These are phyloP conservation scores for Kurtzmaniella quercitrusa DNA, from an alignment of 1,139 yeast species.

Conservation along the genomic window DNA sequence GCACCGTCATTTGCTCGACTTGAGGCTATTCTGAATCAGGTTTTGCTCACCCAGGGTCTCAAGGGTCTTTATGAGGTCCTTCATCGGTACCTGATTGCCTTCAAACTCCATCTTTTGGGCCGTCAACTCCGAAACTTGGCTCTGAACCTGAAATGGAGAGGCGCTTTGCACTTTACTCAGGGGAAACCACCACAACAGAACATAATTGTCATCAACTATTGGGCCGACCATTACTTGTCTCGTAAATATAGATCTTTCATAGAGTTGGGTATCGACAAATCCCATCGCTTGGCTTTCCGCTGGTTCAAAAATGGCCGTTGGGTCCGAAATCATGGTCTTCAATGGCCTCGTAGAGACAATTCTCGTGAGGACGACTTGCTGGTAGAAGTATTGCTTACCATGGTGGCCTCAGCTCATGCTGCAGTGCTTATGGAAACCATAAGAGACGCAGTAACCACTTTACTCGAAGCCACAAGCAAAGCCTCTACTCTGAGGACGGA, in stretches of 20 bases:
- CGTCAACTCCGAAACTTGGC: slow-evolving; percentile 54
- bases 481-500: neutral
- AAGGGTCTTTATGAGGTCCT: slow-evolving; percentile 61
- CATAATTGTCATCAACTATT: slow-evolving; percentile 61
- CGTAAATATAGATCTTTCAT: slow-evolving; percentile 45
- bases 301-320: slow-evolving; percentile 64
- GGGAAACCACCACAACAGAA: slow-evolving; percentile 44
- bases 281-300: slow-evolving; percentile 50
- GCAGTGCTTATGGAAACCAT: slow-evolving; percentile 11
- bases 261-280: slow-evolving; percentile 60
- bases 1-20: slow-evolving; percentile 37
- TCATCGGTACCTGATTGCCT: slow-evolving; percentile 67
- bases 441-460: slow-evolving; percentile 2
- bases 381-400: slow-evolving; percentile 31
- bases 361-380: slow-evolving; percentile 23
- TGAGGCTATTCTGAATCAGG: slow-evolving; percentile 55
- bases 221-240: slow-evolving; percentile 50
- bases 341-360: slow-evolving; percentile 3
- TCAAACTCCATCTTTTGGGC: slow-evolving; percentile 68
- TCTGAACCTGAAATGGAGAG: slow-evolving; percentile 58
- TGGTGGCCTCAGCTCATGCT: slow-evolving; percentile 37
- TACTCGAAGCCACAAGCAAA: neutral
- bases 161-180: slow-evolving; percentile 51
- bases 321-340: slow-evolving; percentile 17
- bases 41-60: slow-evolving; percentile 50